Evolutionary conservation across 2,329 filamentous ascomycete genomes (phyloP).

Genomic region (Fusarium beomiforme): DNA sequence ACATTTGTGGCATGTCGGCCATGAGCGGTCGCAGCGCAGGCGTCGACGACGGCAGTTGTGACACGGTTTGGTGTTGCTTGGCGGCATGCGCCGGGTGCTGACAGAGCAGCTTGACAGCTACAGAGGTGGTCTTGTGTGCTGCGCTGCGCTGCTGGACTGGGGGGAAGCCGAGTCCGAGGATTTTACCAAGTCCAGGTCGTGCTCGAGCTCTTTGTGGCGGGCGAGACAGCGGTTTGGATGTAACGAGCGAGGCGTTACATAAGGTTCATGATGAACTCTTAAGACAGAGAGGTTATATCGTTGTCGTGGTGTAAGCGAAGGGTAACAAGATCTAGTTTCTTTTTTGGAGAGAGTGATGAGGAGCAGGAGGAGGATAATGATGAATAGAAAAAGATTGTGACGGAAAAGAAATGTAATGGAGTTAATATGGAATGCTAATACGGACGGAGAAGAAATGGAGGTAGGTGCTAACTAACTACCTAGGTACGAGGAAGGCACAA

Average conservation of each 20-base stretch:
- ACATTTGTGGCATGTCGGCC: constrained; percentile 69
- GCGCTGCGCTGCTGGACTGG: not conserved
- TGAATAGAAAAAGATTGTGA: constrained; percentile 13
- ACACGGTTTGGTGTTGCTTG: constrained; percentile 58
- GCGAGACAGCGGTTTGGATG: constrained; percentile 33
- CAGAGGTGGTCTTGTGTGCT: constrained; percentile 12
- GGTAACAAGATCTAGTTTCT: not conserved
- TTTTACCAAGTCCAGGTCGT: constrained; percentile 27
- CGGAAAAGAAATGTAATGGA: constrained; percentile 18
- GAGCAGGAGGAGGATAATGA: constrained; percentile 21
- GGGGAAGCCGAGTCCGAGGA: constrained; percentile 18
- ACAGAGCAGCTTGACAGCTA: constrained; percentile 37
- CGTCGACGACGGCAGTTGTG: constrained; percentile 71
- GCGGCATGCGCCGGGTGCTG: constrained; percentile 48
- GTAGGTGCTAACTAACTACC: constrained; percentile 25
- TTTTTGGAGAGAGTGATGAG: not conserved
- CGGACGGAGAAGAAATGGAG: constrained; percentile 12
- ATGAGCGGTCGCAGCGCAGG: constrained; percentile 69
- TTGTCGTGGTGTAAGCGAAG: not conserved
- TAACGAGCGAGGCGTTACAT: constrained; percentile 35
- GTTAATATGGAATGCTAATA: constrained; percentile 12
- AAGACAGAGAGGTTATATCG: constrained; percentile 19
- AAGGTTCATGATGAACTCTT: constrained; percentile 34
- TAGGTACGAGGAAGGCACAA: not conserved
- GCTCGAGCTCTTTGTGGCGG: constrained; percentile 32